These are phyloP conservation scores for Saraca asoca DNA, from an alignment of 331 rosid species.

Conservation along the genomic window DNA sequence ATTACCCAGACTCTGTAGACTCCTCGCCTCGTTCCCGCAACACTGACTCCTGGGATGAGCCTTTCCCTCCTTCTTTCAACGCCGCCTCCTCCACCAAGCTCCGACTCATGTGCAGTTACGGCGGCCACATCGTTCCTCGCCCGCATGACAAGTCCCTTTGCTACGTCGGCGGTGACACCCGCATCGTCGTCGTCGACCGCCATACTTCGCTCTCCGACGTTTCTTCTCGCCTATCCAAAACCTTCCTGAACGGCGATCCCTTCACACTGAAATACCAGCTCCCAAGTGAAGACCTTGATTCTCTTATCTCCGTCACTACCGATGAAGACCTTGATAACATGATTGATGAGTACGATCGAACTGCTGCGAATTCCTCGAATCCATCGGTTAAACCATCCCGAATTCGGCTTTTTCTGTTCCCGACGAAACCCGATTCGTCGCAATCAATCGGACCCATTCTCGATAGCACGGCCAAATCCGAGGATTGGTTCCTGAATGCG, in stretches of 20 bases:
- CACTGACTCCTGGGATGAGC: slow-evolving; percentile 89
- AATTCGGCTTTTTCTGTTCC: slow-evolving; percentile 68
- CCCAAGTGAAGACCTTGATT: slow-evolving; percentile 81
- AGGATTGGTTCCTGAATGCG: slow-evolving; percentile 87
- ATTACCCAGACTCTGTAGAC: slow-evolving; percentile 70
- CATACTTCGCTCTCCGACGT: slow-evolving; percentile 57
- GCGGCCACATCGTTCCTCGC: slow-evolving; percentile 96
- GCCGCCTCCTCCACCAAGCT: slow-evolving; percentile 48
- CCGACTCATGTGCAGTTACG: slow-evolving; percentile 96
- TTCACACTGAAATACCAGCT: slow-evolving; percentile 84
- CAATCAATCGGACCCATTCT: slow-evolving; percentile 63
- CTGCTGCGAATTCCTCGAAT: slow-evolving; percentile 34
- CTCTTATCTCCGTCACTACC: slow-evolving; percentile 73
- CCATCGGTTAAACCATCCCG: slow-evolving; percentile 50
- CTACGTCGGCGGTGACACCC: slow-evolving; percentile 92
- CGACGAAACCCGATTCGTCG: slow-evolving; percentile 53
- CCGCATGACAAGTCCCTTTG: slow-evolving; percentile 94
- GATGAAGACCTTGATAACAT: slow-evolving; percentile 84
- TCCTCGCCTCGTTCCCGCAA: slow-evolving; percentile 87
- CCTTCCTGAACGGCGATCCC: slow-evolving; percentile 49
- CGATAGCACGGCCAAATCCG: slow-evolving; percentile 64
- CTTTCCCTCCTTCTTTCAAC: slow-evolving; percentile 40
- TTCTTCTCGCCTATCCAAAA: slow-evolving; percentile 60
- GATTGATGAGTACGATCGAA: slow-evolving; percentile 79
- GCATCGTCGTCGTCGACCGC: slow-evolving; percentile 81